Evolutionary conservation across 345 rosid species (phyloP).

Genomic region (Linum usitatissimum): DNA sequence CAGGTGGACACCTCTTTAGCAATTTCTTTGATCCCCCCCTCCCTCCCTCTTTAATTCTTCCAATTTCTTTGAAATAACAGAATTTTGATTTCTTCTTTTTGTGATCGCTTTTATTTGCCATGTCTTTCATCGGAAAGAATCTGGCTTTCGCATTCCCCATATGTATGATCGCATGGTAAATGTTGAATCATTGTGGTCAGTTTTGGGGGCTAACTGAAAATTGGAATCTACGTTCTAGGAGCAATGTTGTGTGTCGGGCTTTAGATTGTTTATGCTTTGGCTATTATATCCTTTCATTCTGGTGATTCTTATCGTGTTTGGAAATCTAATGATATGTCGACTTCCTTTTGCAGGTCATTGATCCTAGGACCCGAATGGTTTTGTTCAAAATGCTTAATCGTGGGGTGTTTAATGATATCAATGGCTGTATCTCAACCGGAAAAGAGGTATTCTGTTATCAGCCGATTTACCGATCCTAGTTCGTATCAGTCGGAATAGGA

Average conservation of each 20-base stretch:
- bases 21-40: neutral
- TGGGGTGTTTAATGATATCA: constrained; percentile 66
- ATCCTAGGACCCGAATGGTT: constrained; percentile 88
- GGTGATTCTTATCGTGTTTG: neutral
- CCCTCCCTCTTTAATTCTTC: neutral
- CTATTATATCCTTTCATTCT: neutral
- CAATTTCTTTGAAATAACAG: neutral
- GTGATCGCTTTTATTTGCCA: no score
- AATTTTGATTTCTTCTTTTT: no score
- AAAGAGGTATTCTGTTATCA: constrained; percentile 50
- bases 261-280: neutral
- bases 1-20: constrained; percentile 37
- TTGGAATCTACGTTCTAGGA: neutral
- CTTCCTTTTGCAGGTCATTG: constrained; percentile 53
- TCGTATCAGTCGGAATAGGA: neutral
- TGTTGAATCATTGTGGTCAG: neutral
- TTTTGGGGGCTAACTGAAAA: neutral
- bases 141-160: no score
- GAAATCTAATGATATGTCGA: constrained; percentile 11
- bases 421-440: constrained; percentile 95
- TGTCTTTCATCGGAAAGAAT: no score
- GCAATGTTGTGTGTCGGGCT: neutral
- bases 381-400: constrained; percentile 90
- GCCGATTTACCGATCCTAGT: neutral
- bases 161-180: no score